Percentiles rank a stretch among this genome's conserved stretches.
Evolutionary conservation across 129 eudicot species (phyloP).

Genomic region (Silybum marianum): DNA sequence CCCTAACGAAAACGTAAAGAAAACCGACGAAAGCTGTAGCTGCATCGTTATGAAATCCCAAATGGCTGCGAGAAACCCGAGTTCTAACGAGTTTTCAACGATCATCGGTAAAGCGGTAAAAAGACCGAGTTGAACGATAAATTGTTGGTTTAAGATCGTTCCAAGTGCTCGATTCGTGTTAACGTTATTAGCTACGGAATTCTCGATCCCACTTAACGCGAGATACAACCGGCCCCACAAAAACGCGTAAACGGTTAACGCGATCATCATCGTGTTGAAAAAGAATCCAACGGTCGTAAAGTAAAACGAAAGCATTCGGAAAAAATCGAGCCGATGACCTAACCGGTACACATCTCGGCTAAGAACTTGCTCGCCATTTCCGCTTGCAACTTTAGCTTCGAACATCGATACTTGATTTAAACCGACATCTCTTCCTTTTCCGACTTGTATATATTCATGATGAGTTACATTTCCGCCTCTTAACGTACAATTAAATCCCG

Average conservation of each 20-base stretch:
- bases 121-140: constrained; percentile 77
- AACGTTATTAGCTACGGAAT: constrained; percentile 41
- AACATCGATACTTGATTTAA: constrained; percentile 90
- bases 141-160: constrained; percentile 82
- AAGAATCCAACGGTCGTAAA: constrained; percentile 89
- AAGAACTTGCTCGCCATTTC: constrained; percentile 90
- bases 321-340: constrained; percentile 90
- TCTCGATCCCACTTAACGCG: constrained; percentile 83
- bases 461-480: constrained; percentile 94
- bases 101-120: constrained; percentile 90
- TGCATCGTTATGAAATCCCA: constrained; percentile 91
- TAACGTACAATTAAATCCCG: constrained; percentile 92
- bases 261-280: constrained; percentile 74
- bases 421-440: constrained; percentile 96
- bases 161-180: constrained; percentile 72
- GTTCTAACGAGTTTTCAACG: constrained; percentile 84
- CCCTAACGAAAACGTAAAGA: constrained; percentile 84
- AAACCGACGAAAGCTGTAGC: constrained; percentile 79
- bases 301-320: constrained; percentile 91
- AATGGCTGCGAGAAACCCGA: constrained; percentile 74
- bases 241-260: constrained; percentile 84
- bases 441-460: constrained; percentile 90
- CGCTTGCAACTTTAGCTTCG: constrained; percentile 95
- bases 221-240: constrained; percentile 93
- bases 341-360: constrained; percentile 86